Conservation (phyloP, 139 green algal species). For the Chlamydomonas urium region DNA sequence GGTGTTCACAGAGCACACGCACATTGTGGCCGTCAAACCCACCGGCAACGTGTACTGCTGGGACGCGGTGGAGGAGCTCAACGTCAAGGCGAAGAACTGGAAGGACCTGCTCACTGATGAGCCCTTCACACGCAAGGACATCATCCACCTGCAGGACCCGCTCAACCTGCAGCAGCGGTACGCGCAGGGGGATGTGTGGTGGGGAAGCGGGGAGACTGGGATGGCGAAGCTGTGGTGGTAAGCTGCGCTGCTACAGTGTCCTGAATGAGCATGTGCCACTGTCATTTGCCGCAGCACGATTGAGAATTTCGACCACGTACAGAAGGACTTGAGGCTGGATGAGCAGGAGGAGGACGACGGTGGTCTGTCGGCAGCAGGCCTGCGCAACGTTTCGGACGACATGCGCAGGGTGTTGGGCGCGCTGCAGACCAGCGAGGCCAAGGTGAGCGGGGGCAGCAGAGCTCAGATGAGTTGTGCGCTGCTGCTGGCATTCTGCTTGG, state of each 20-base stretch:
- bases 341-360: conserved; percentile 25
- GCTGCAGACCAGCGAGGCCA: conserved; percentile 33
- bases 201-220: no score
- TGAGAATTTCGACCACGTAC: conserved; percentile 87
- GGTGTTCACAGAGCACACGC: conserved; percentile 93
- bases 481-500: no score
- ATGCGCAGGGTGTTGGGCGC: conserved; percentile 64
- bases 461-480: no score
- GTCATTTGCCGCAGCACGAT: no score
- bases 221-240: no score
- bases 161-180: conserved; percentile 59
- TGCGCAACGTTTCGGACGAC: conserved; percentile 66
- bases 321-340: conserved; percentile 40
- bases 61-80: conserved; percentile 89
- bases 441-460: no score
- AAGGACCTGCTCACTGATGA: conserved; percentile 85
- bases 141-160: conserved; percentile 89
- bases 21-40: conserved; percentile 88
- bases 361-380: conserved; percentile 14
- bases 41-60: conserved; percentile 80
- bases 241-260: no score
- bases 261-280: no score
- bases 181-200: no score
- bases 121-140: conserved; percentile 83
- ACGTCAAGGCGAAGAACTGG: conserved; percentile 91